Conservation (phyloP, 129 eudicot genomes). For the Flaveria linearis region DNA sequence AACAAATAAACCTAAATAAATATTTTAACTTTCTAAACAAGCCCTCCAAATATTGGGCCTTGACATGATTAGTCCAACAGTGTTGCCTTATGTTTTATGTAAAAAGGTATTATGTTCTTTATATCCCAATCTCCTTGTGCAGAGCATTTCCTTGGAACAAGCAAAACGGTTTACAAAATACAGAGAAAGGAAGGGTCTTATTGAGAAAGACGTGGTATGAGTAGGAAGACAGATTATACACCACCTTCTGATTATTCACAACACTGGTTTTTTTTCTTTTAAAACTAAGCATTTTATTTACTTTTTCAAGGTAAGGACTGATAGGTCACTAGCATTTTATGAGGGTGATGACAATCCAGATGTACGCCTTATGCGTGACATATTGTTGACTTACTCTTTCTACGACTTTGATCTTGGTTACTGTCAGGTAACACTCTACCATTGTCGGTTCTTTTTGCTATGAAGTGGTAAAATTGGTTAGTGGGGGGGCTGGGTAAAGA, state of each 20-base stretch:
- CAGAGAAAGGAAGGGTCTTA: slow-evolving; percentile 44
- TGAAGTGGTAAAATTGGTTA: neutral
- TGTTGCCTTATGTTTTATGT: neutral
- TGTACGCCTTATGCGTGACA: slow-evolving; percentile 69
- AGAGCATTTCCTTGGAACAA: slow-evolving; percentile 69
- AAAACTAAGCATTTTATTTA: neutral
- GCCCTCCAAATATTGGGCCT: too few species aligned
- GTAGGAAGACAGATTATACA: neutral
- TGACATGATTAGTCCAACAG: too few species aligned
- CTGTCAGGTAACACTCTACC: slow-evolving; percentile 70
- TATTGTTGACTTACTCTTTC: slow-evolving; percentile 84
- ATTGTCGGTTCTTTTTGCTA: neutral
- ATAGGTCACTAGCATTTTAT: slow-evolving; percentile 79
- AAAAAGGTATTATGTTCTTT: slow-evolving; percentile 6
- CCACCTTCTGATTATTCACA: neutral
- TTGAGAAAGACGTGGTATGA: slow-evolving; percentile 49
- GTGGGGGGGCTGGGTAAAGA: neutral
- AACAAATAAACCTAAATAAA: too few species aligned
- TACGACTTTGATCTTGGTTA: slow-evolving; percentile 97
- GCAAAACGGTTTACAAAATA: slow-evolving; percentile 45
- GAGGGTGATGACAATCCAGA: slow-evolving; percentile 95
- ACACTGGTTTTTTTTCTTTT: neutral
- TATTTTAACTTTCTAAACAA: too few species aligned
- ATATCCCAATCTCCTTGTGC: slow-evolving; percentile 28
- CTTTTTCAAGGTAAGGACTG: slow-evolving; percentile 80